Base-by-base conservation (phyloP, 345 rosid genomes). In the Brassica carinata region DNA sequence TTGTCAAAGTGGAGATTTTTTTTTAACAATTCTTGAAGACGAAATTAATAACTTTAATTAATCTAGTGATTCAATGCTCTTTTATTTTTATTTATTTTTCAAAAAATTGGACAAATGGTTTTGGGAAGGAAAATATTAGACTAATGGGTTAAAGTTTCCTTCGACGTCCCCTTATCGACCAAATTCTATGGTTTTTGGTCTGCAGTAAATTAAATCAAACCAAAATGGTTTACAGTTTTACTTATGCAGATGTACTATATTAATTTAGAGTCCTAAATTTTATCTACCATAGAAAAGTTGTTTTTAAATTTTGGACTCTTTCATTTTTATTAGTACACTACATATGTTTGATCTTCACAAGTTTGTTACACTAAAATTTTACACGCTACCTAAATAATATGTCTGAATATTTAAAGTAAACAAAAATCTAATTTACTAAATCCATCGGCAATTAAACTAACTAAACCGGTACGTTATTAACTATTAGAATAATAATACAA, bases 61-160 rank as follows among this genome's bases (percentile, higher is more conserved):
- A 26, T 71, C 36, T 34, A 38, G 2, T 72, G 34, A 10, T 79
- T 36, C 10, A 27, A 18, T 79, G 29, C 36, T 79, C 36, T 30
- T 61, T 61, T 51, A n/a, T 45, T 45, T 45, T 13, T 43, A 40
- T 62, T 53, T 59, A 43, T 19, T 45, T 43, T 67, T 74, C 15
- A 68, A 61, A 30, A 73, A 61, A 29, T 15, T 33, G 64, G 78
- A 67, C 82, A 79, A 73, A 79, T 73, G 82, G 69, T 79, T 55
- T 66, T 29, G 2, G 26, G 23, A 64, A 72, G 67, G 40, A 65
- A 36, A 27, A 7, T 34, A 64, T 36, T 55, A 67, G 81, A 72
- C 72, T 51, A 72, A 72, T 72, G 77, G 67, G 57, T 65, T 67
- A 31, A 67, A 74, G 51, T 62, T 74, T 58, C 29, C 43, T 74